These are phyloP conservation scores for Blepharisma stoltei DNA, from an alignment of 73 alveolate genomes.

Conservation along the genomic window DNA sequence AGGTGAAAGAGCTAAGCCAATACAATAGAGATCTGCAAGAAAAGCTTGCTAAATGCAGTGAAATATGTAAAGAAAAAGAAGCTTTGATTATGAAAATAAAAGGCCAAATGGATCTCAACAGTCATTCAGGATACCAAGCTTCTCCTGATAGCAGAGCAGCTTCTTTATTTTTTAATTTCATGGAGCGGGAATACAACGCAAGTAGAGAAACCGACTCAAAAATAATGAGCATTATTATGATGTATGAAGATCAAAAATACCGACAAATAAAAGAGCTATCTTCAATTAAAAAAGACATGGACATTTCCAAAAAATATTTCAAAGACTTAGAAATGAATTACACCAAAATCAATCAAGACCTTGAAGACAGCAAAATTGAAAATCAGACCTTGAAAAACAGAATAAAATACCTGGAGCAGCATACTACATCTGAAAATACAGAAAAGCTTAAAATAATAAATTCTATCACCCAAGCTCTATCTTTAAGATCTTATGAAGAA, in stretches of 20 bases:
- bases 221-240: constrained; percentile 14
- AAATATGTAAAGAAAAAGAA: background rate
- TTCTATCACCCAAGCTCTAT: background rate
- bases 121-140: no score
- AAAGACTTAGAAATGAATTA: background rate
- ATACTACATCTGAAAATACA: background rate
- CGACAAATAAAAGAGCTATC: background rate
- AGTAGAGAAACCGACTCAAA: background rate
- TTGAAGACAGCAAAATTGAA: no score
- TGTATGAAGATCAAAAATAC: constrained; percentile 9
- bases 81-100: background rate
- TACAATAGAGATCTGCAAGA: constrained; percentile 15
- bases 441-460: background rate
- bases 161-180: background rate
- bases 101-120: background rate
- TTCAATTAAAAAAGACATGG: background rate
- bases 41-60: background rate
- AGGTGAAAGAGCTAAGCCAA: background rate
- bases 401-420: no score
- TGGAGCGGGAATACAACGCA: constrained; percentile 23
- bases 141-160: background rate
- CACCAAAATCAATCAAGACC: no score
- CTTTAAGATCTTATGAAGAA: background rate
- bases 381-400: no score
- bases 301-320: background rate